Evolutionary conservation across 2,329 filamentous ascomycete species (phyloP), one percentile per base, ranked within the genome.

Genomic region (Parastagonospora avenae): DNA sequence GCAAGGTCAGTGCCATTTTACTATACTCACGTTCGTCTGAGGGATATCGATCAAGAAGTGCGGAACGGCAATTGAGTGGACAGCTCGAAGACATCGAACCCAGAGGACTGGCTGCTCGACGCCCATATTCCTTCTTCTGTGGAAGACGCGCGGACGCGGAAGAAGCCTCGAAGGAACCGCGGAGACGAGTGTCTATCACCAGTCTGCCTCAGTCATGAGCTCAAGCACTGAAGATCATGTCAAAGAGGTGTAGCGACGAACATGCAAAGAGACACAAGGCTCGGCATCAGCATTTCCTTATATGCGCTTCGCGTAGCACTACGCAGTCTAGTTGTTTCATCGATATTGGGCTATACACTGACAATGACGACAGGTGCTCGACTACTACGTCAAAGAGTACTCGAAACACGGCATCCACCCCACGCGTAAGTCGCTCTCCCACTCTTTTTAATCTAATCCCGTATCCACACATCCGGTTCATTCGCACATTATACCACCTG

Each of bases 351-450:
- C 46, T 42, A 29, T 29, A 15, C 50, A 38, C 61, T 66, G 48
- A 52, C 55, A 78, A 68, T 89, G 92, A 74, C 49, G 42, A 49
- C 51, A 73, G 70, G 55, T 66, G 4, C 73, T 93, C 38, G 86
- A 92, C 48, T 89, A 85, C 75, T 97, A 97, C 72, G 85, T 85
- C 14, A 75, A 83, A 28, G 81, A 92, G 75, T 96, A 87, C 74
- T 73, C 79, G n/a, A 81, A 83, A 36, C 83, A 87, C 66, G 91
- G 91, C 39, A 74, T 97, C 59, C 84, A 87, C 58, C 91, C 91
- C 0, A 90, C 91, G 12, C 78, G 81, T 82, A 78, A 73, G 77
- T 48, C 27, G 12, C 8, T 24, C 38, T 12, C 30, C 33, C 30
- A n/a, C 31, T 27, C 11, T 37, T n/a, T 39, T 35, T 29, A 32